phyloP scores from a whole-genome alignment of 345 rosid genomes.

The Cardamine resedifolia region DNA sequence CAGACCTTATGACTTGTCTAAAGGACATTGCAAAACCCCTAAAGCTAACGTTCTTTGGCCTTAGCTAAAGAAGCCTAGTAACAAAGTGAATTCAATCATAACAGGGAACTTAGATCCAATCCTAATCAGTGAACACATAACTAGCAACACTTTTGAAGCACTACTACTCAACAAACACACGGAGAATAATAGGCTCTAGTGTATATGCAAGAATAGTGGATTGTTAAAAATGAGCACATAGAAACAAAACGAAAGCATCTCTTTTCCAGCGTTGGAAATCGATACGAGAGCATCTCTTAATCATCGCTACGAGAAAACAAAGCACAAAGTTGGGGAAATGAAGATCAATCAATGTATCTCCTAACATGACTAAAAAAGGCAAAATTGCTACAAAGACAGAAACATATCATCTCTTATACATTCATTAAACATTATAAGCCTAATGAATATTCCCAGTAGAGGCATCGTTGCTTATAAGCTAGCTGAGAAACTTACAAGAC shows the following conservation, averaged over 20 bases:
- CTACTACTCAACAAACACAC: background rate
- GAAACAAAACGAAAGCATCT: background rate
- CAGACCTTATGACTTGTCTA: background rate
- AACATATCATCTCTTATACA: background rate
- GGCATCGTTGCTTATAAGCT: background rate
- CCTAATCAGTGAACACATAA: background rate
- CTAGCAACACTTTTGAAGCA: background rate
- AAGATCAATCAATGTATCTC: background rate
- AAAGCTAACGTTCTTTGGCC: background rate
- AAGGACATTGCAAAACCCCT: background rate
- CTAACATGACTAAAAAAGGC: background rate
- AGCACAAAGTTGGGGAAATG: background rate
- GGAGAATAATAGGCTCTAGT: too few species aligned
- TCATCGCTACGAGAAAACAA: background rate
- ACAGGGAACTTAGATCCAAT: background rate
- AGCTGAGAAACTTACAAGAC: slow-evolving; percentile 61
- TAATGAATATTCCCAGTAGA: background rate
- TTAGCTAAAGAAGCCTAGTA: background rate
- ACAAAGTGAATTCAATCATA: background rate
- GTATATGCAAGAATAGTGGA: too few species aligned
- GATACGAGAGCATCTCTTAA: too few species aligned
- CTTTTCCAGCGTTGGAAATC: background rate
- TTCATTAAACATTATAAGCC: background rate
- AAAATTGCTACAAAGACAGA: background rate
- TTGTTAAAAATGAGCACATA: background rate